These are phyloP conservation scores for Colletotrichum orbiculare DNA, from an alignment of 2,329 filamentous ascomycete genomes.

Conservation along the genomic window DNA sequence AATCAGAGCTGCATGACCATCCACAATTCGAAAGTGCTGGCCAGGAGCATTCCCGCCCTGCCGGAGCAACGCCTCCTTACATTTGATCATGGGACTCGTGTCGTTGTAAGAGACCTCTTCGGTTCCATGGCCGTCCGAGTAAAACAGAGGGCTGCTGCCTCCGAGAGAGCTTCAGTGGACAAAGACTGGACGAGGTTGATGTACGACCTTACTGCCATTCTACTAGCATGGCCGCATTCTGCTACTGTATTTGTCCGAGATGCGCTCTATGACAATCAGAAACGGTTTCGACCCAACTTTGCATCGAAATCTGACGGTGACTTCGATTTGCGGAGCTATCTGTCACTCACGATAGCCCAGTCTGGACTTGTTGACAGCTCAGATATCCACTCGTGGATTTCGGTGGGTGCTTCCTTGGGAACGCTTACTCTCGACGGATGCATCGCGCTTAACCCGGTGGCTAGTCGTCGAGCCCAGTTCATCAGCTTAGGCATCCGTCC, in stretches of 20 bases:
- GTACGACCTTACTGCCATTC: slow-evolving; percentile 67
- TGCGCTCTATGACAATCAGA: slow-evolving; percentile 46
- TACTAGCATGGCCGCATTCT: slow-evolving; percentile 75
- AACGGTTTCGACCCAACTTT: slow-evolving; percentile 47
- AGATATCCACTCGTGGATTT: slow-evolving; percentile 72
- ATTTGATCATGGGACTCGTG: slow-evolving; percentile 77
- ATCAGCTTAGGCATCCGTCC: slow-evolving; percentile 81
- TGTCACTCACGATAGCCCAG: slow-evolving; percentile 69
- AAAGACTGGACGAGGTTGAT: slow-evolving; percentile 76
- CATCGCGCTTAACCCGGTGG: slow-evolving; percentile 76
- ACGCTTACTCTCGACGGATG: slow-evolving; percentile 74
- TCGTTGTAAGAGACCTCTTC: slow-evolving; percentile 84
- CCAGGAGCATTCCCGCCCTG: slow-evolving; percentile 71
- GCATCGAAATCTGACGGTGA: background rate
- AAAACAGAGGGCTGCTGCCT: slow-evolving; percentile 75
- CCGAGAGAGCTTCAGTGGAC: slow-evolving; percentile 61
- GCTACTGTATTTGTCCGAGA: slow-evolving; percentile 71
- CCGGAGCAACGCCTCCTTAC: slow-evolving; percentile 66
- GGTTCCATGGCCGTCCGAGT: slow-evolving; percentile 91
- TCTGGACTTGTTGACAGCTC: slow-evolving; percentile 69
- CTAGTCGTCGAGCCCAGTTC: slow-evolving; percentile 81
- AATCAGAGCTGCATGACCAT: slow-evolving; percentile 74
- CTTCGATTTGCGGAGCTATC: background rate
- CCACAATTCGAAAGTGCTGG: slow-evolving; percentile 75
- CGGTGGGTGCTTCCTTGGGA: slow-evolving; percentile 73